These are phyloP conservation scores for Cladophialophora immunda DNA, from an alignment of 2,329 filamentous ascomycete species.

Conservation along the genomic window DNA sequence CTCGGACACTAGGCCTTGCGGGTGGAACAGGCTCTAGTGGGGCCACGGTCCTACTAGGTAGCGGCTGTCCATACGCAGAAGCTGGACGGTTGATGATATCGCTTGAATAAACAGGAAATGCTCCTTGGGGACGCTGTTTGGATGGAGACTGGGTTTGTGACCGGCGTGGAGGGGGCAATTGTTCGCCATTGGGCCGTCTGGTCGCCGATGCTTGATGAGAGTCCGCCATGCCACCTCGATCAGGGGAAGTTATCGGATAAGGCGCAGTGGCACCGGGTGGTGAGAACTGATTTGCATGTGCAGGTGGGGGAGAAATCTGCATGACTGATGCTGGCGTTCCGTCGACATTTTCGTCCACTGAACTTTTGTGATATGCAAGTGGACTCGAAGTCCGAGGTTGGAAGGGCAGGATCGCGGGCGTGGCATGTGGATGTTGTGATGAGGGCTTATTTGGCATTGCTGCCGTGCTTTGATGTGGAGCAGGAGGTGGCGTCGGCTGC, in stretches of 20 bases:
- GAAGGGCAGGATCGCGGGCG: conserved; percentile 57
- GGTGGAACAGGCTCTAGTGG: conserved; percentile 42
- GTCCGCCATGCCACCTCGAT: conserved; percentile 27
- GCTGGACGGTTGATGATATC: conserved; percentile 60
- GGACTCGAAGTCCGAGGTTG: conserved; percentile 72
- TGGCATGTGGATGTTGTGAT: conserved; percentile 47
- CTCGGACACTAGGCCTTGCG: conserved; percentile 45
- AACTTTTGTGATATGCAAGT: conserved; percentile 59
- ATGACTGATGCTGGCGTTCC: conserved; percentile 25
- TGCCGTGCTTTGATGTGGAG: conserved; percentile 41
- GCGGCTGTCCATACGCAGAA: conserved; percentile 60
- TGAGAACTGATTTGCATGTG: conserved; percentile 24
- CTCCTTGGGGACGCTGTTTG: conserved; percentile 60
- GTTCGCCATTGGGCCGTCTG: conserved; percentile 38
- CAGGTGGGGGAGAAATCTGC: conserved; percentile 10
- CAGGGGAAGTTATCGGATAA: conserved; percentile 40
- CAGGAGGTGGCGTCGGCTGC: conserved; percentile 33
- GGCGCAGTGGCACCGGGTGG: conserved; percentile 19
- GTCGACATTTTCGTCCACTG: conserved; percentile 32
- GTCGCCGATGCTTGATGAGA: conserved; percentile 49
- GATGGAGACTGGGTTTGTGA: conserved; percentile 69
- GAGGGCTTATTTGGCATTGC: conserved; percentile 50
- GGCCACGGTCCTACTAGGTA: conserved; percentile 41
- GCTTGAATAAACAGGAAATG: conserved; percentile 53
- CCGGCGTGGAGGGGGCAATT: conserved; percentile 53